These are phyloP conservation scores for Raphanus raphanistrum DNA, from an alignment of 345 rosid species.

Conservation along the genomic window DNA sequence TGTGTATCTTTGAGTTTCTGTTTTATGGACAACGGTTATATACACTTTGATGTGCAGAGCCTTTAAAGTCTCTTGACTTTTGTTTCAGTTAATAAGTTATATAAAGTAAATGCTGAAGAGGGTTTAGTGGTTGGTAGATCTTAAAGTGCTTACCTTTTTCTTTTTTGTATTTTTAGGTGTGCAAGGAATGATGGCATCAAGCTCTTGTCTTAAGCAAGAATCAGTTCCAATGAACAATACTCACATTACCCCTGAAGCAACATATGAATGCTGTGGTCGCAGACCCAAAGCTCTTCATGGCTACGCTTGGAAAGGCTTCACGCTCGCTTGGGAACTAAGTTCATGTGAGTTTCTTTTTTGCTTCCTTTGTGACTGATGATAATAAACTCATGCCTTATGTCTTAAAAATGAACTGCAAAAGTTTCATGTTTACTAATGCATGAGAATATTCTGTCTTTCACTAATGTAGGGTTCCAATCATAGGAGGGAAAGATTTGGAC, in stretches of 20 bases:
- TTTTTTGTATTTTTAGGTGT: conserved; percentile 17
- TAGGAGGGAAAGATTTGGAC: conserved; percentile 89
- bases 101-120: conserved; percentile 29
- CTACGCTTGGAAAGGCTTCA: conserved; percentile 79
- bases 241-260: conserved; percentile 63
- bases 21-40: conserved; percentile 2
- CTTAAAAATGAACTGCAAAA: neutral
- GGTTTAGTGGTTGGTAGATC: conserved; percentile 28
- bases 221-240: conserved; percentile 52
- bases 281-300: conserved; percentile 61
- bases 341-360: conserved; percentile 56
- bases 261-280: conserved; percentile 69
- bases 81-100: conserved; percentile 24
- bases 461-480: conserved; percentile 73
- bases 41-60: conserved; percentile 10
- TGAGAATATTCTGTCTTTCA: neutral
- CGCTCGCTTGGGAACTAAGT: conserved; percentile 78
- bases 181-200: conserved; percentile 86
- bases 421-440: neutral
- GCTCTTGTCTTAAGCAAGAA: conserved; percentile 68
- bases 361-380: conserved; percentile 4
- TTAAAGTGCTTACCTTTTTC: conserved; percentile 16
- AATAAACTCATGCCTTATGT: neutral
- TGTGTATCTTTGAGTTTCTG: conserved; percentile 27
- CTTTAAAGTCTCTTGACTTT: conserved; percentile 28